Evolutionary conservation across 2,329 filamentous ascomycete species (phyloP).

Genomic region (Penicillium sclerotigenum): DNA sequence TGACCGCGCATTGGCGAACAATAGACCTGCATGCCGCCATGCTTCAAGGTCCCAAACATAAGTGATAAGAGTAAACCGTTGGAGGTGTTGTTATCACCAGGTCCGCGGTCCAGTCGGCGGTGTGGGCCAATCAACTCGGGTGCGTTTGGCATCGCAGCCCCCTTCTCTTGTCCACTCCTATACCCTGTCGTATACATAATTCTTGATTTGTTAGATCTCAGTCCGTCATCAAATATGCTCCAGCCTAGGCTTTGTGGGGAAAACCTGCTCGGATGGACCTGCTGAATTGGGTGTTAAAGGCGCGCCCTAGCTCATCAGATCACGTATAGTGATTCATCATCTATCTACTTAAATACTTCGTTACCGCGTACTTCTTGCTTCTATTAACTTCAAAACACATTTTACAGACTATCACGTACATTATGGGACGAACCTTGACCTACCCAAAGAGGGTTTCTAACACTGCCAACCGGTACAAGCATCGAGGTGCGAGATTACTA

Average conservation of each 20-base stretch:
- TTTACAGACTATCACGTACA: neutral
- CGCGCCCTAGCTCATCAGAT: neutral
- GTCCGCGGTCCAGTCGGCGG: conserved; percentile 20
- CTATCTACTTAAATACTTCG: neutral
- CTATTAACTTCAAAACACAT: neutral
- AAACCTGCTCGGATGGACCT: conserved; percentile 16
- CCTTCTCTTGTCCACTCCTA: neutral
- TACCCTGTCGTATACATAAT: neutral
- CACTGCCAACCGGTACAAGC: conserved; percentile 65
- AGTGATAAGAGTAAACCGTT: conserved; percentile 5
- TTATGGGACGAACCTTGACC: conserved; percentile 44
- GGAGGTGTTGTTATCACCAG: conserved; percentile 13
- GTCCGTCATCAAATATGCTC: no score
- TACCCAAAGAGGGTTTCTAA: conserved; percentile 64
- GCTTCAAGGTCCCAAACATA: conserved; percentile 9
- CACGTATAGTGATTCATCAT: neutral
- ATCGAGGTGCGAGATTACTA: conserved; percentile 52
- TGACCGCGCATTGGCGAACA: conserved; percentile 31
- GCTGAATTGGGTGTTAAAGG: conserved; percentile 8
- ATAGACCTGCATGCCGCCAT: conserved; percentile 36
- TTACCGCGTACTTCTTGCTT: neutral
- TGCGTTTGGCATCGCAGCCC: conserved; percentile 11
- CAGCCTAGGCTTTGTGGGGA: neutral
- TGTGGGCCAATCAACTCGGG: conserved; percentile 26
- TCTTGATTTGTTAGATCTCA: neutral